Percentiles rank a stretch among this genome's conserved stretches.
phyloP scores from a whole-genome alignment of 371 early-diverging fungal genomes.

The Mycotypha africana region DNA sequence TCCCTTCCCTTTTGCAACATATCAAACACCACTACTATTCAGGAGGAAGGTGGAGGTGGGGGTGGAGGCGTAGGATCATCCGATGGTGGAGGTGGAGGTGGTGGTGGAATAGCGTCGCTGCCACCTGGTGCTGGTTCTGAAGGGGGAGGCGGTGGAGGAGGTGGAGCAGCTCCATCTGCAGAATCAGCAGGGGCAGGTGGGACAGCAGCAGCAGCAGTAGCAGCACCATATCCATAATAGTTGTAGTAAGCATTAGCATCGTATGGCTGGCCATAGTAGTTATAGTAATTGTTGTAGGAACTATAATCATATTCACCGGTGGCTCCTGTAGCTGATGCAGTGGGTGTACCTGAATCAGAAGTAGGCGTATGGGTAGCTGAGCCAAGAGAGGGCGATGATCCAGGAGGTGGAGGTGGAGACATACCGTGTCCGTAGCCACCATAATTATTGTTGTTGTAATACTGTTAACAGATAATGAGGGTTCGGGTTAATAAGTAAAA shows the following conservation, averaged over 20 bases:
- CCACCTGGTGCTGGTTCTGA: conserved; percentile 1
- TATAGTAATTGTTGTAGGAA: conserved; percentile 11
- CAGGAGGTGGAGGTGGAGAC: too few species aligned
- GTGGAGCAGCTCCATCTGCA: conserved; percentile 13
- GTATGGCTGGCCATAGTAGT: conserved; percentile 23
- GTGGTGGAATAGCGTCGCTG: conserved; percentile 17
- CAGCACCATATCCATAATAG: conserved; percentile 31
- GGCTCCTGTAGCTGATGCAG: neutral
- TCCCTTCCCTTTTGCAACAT: too few species aligned
- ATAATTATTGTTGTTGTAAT: too few species aligned
- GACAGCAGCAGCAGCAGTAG: conserved; percentile 8
- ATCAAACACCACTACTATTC: too few species aligned
- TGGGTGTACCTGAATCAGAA: conserved; percentile 5
- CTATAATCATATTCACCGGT: conserved; percentile 11
- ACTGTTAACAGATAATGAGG: too few species aligned
- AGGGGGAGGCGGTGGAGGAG: conserved; percentile 14
- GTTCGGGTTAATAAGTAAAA: too few species aligned
- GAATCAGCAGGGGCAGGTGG: conserved; percentile 3
- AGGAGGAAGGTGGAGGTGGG: conserved; percentile 3
- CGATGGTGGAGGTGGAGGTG: conserved; percentile 10
- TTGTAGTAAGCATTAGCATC: conserved; percentile 40
- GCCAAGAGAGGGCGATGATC: too few species aligned
- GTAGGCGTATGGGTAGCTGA: too few species aligned
- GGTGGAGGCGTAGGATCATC: conserved; percentile 4
- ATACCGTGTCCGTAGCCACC: too few species aligned